Percentiles rank a stretch among this genome's conserved stretches.
These are phyloP conservation scores for Papilionanthe hybrid DNA, from an alignment of 116 monocot species.

Conservation along the genomic window DNA sequence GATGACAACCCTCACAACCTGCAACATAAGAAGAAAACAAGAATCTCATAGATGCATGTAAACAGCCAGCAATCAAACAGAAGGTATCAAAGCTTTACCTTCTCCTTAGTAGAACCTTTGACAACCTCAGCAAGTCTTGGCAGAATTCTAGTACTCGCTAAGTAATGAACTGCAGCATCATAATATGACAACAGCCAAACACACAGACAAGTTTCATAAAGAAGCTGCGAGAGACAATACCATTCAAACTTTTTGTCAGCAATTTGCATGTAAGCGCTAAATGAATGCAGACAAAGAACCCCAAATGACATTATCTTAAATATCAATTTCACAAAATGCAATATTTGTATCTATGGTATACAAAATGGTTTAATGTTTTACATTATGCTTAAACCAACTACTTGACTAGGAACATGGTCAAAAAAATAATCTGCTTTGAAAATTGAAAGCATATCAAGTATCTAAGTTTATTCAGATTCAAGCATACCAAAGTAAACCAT, in stretches of 20 bases:
- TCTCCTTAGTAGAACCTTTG: slow-evolving; percentile 91
- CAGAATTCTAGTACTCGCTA: slow-evolving; percentile 62
- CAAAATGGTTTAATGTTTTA: background rate
- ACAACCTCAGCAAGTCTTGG: slow-evolving; percentile 85
- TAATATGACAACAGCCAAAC: slow-evolving; percentile 94
- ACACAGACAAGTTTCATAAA: slow-evolving; percentile 94
- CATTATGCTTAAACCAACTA: background rate
- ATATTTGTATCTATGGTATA: background rate
- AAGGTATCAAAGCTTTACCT: slow-evolving; percentile 36
- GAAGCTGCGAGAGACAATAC: slow-evolving; percentile 50
- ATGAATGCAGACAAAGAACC: background rate
- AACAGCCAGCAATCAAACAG: background rate
- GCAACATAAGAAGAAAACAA: slow-evolving; percentile 14
- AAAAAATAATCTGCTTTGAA: background rate
- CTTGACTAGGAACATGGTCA: background rate
- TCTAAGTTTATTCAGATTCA: background rate
- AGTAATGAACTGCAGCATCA: slow-evolving; percentile 79
- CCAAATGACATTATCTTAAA: background rate
- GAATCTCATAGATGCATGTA: background rate
- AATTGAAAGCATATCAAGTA: background rate
- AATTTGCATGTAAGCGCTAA: background rate
- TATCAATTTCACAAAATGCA: background rate
- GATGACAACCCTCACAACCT: slow-evolving; percentile 93
- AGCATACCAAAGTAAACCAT: background rate
- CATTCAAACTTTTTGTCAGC: background rate